Evolutionary conservation across 176 grass and related monocot species (phyloP).

Genomic region (Themeda triandra): DNA sequence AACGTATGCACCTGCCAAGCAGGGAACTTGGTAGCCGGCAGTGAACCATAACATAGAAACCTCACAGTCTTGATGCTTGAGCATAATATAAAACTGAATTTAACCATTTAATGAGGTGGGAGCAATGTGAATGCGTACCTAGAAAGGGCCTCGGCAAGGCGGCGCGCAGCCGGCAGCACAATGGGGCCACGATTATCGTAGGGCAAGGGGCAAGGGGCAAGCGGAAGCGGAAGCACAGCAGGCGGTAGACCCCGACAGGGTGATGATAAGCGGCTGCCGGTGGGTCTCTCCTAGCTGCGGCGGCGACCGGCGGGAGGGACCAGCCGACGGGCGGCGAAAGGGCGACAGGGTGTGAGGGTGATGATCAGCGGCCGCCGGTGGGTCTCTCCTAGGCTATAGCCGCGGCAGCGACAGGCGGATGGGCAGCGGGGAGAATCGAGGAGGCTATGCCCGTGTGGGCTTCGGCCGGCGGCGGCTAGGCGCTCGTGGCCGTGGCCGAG

Average conservation of each 20-base stretch:
- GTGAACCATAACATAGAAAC: background rate
- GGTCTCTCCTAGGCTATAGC: too few relatives aligned
- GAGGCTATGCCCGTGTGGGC: background rate
- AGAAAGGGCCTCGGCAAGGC: too few relatives aligned
- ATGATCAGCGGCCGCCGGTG: background rate
- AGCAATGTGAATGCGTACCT: too few relatives aligned
- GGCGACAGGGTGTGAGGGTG: background rate
- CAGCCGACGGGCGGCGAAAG: background rate
- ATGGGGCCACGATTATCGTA: too few relatives aligned
- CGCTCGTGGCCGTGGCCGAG: background rate
- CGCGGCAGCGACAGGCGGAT: background rate
- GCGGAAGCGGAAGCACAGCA: too few relatives aligned
- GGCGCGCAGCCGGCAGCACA: too few relatives aligned
- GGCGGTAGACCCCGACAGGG: too few relatives aligned
- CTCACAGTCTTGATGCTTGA: background rate
- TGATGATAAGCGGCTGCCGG: background rate
- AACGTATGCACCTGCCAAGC: background rate
- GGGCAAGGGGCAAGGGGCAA: too few relatives aligned
- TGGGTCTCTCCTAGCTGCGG: background rate
- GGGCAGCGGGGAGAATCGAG: background rate
- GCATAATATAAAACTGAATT: too few relatives aligned
- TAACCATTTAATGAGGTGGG: too few relatives aligned
- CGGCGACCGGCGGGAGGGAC: background rate
- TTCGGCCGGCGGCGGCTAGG: background rate
- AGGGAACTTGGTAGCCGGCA: background rate